phyloP scores from a whole-genome alignment of 139 green algal genomes.

The Eudorina sp. region DNA sequence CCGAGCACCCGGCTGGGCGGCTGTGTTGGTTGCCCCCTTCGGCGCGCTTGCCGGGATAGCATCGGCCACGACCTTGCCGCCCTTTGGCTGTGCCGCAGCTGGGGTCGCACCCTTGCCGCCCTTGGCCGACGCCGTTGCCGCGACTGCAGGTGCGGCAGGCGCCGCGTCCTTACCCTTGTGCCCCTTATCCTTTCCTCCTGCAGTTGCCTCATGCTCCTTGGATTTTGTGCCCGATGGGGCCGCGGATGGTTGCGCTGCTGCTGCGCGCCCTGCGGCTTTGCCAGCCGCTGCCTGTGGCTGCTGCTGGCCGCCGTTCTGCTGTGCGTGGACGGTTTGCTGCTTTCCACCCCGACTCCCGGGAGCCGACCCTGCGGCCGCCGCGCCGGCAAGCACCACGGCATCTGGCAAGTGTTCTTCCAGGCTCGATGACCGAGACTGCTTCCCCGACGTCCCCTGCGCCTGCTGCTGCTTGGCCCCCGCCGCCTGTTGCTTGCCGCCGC shows the following conservation, averaged over 20 bases:
- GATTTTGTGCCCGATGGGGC: not conserved
- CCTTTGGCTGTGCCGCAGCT: not conserved
- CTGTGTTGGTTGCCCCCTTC: not conserved
- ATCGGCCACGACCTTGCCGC: not conserved
- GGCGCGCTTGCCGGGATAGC: not conserved
- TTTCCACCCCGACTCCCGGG: not conserved
- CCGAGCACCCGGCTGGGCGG: not conserved
- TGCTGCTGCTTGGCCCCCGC: not conserved
- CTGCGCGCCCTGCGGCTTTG: not conserved
- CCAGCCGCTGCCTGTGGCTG: not conserved
- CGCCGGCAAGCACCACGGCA: not conserved
- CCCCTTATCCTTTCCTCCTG: conserved; percentile 16
- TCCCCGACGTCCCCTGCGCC: not conserved
- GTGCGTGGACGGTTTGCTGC: not conserved
- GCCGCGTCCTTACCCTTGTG: conserved; percentile 15
- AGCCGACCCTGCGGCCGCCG: not conserved
- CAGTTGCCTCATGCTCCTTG: not conserved
- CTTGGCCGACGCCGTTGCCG: not conserved
- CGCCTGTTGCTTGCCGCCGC: not conserved
- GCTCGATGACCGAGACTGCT: conserved; percentile 27
- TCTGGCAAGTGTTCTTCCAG: conserved; percentile 16
- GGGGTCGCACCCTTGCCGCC: not conserved
- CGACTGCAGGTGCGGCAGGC: too few species aligned
- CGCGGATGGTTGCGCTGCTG: not conserved
- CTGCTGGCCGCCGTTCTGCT: conserved; percentile 33